These are phyloP conservation scores for Aspergillus asperescens DNA, from an alignment of 495 filamentous ascomycete species.

Conservation along the genomic window DNA sequence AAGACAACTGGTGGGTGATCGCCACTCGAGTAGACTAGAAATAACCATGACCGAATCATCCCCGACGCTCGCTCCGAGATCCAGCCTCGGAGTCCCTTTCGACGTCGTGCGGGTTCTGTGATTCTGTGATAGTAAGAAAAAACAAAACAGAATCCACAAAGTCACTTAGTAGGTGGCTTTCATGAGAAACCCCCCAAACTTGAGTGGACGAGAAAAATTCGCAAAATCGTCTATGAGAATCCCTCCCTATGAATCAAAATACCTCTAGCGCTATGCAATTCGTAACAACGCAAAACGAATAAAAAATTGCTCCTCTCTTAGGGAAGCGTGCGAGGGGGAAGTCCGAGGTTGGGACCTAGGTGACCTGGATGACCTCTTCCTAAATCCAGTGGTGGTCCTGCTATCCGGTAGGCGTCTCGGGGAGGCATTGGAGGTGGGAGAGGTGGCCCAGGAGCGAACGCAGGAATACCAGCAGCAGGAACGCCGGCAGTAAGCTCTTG, in stretches of 20 bases:
- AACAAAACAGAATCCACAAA: constrained; percentile 7
- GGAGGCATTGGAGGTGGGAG: constrained; percentile 29
- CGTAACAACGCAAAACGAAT: constrained; percentile 35
- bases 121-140: neutral
- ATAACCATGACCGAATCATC: constrained; percentile 10
- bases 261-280: constrained; percentile 46
- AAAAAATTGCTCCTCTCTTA: constrained; percentile 21
- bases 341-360: constrained; percentile 30
- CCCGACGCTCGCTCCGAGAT: constrained; percentile 23
- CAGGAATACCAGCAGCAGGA: constrained; percentile 27
- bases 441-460: constrained; percentile 37
- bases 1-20: constrained; percentile 96
- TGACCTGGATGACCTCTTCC: constrained; percentile 28
- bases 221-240: constrained; percentile 31
- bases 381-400: constrained; percentile 29
- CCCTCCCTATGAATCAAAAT: constrained; percentile 34
- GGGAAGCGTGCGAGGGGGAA: constrained; percentile 40
- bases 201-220: constrained; percentile 12
- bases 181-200: constrained; percentile 9
- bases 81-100: constrained; percentile 33
- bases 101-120: constrained; percentile 5
- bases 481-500: constrained; percentile 42
- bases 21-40: constrained; percentile 30
- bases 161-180: constrained; percentile 9
- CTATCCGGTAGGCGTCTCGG: constrained; percentile 38